Evolutionary conservation across 352 stramenopile species (phyloP).

Genomic region (Phytophthora megakarya): DNA sequence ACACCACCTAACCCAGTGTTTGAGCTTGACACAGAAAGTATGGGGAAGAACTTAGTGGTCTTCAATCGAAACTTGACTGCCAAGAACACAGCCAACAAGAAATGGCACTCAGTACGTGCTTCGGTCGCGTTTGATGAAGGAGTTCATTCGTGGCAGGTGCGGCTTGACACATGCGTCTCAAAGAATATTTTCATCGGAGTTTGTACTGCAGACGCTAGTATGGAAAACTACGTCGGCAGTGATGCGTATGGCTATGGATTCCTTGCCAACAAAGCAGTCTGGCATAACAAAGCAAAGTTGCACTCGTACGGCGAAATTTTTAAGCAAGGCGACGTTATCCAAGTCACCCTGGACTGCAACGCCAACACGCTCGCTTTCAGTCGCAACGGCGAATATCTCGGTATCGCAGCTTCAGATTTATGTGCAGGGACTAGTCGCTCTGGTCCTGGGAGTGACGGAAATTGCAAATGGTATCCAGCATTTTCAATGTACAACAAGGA

Average conservation of each 20-base stretch:
- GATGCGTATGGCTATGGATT: constrained; percentile 90
- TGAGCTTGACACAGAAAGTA: constrained; percentile 60
- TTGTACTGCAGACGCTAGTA: constrained; percentile 60
- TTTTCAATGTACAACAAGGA: constrained; percentile 94
- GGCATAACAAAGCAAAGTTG: constrained; percentile 92
- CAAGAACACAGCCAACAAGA: constrained; percentile 89
- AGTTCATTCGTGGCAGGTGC: constrained; percentile 88
- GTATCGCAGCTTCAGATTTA: constrained; percentile 80
- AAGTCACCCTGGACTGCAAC: constrained; percentile 86
- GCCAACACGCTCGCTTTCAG: constrained; percentile 83
- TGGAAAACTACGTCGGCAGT: constrained; percentile 92
- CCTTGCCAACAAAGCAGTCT: constrained; percentile 91
- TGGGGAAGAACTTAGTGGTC: constrained; percentile 81
- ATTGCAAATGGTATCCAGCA: constrained; percentile 83
- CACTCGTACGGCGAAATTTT: constrained; percentile 92
- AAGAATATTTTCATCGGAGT: constrained; percentile 94
- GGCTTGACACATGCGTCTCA: constrained; percentile 86
- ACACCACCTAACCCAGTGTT: constrained; percentile 70
- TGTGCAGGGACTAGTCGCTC: constrained; percentile 26
- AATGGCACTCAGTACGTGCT: constrained; percentile 88
- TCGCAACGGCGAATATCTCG: constrained; percentile 86
- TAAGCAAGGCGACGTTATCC: constrained; percentile 87
- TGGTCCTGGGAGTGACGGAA: not conserved
- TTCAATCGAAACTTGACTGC: constrained; percentile 79
- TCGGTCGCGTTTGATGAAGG: constrained; percentile 73